phyloP scores from a whole-genome alignment of 495 filamentous ascomycete species.

The Penicillium pancosmium region DNA sequence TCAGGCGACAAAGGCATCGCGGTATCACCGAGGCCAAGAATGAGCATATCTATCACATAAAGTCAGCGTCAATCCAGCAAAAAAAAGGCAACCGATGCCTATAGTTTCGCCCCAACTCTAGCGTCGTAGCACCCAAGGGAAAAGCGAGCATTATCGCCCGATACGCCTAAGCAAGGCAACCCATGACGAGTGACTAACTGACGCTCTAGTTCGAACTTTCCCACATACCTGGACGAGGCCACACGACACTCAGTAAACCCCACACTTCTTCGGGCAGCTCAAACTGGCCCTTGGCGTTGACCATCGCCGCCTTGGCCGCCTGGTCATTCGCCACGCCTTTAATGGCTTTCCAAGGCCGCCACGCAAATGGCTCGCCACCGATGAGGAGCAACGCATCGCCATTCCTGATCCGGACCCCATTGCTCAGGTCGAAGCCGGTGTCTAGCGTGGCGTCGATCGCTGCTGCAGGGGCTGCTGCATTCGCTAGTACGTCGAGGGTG shows the following conservation, averaged over 20 bases:
- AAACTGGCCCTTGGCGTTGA: constrained; percentile 80
- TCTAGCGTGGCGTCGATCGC: constrained; percentile 75
- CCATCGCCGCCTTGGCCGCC: constrained; percentile 48
- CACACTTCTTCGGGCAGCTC: constrained; percentile 71
- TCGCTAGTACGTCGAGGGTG: constrained; percentile 76
- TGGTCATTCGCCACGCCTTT: constrained; percentile 30
- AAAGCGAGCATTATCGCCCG: background rate
- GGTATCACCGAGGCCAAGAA: constrained; percentile 78
- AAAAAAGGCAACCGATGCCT: background rate
- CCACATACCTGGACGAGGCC: constrained; percentile 85
- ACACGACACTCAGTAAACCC: constrained; percentile 76
- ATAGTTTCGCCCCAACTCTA: background rate
- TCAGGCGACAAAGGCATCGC: constrained; percentile 76
- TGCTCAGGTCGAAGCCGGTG: constrained; percentile 83
- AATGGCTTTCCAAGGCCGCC: constrained; percentile 72
- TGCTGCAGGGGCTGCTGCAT: constrained; percentile 73
- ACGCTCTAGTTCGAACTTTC: constrained; percentile 6
- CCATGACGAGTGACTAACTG: constrained; percentile 8
- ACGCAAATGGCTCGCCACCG: constrained; percentile 82
- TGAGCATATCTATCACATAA: constrained; percentile 71
- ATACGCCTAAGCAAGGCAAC: constrained; percentile 1
- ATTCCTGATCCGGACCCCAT: constrained; percentile 64
- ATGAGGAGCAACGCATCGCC: constrained; percentile 75
- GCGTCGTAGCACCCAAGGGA: constrained; percentile 8
- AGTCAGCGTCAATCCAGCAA: constrained; percentile 22